phyloP scores from a whole-genome alignment of 345 rosid genomes.

The Aurinia saxatilis region DNA sequence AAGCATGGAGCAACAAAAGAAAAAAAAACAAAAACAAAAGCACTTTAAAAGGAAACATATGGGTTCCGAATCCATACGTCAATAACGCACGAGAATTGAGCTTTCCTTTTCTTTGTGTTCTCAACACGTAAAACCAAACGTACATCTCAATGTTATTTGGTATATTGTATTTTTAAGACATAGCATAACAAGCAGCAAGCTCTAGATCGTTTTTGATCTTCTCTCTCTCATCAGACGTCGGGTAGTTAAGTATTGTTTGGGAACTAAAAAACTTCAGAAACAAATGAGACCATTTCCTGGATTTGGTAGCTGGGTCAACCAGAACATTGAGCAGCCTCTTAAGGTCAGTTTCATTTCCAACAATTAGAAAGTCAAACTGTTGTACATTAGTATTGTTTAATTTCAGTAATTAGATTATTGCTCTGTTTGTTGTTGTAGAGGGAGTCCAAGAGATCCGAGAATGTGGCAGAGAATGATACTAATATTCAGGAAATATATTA shows the following conservation, averaged over 20 bases:
- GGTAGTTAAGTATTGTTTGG: background rate
- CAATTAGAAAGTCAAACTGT: background rate
- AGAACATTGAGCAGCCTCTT: background rate
- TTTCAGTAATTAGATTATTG: background rate
- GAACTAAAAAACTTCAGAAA: background rate
- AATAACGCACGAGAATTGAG: background rate
- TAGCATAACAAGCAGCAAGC: background rate
- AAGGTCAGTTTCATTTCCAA: background rate
- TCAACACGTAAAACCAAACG: background rate
- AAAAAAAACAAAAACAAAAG: no score
- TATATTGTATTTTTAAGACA: background rate
- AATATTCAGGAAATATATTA: background rate
- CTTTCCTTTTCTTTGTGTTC: background rate
- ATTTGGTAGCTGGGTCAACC: constrained; percentile 9
- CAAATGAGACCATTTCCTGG: background rate
- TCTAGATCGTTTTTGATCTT: background rate
- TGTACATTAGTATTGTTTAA: background rate
- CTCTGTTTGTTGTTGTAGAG: constrained; percentile 27
- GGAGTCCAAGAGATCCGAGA: constrained; percentile 38
- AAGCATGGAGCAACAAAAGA: no score
- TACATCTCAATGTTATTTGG: background rate
- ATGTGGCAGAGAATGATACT: constrained; percentile 1
- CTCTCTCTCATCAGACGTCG: background rate
- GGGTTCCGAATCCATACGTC: background rate
- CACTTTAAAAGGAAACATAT: no score